Conservation (phyloP, 352 stramenopile genomes). For the Pythium apleroticum region DNA sequence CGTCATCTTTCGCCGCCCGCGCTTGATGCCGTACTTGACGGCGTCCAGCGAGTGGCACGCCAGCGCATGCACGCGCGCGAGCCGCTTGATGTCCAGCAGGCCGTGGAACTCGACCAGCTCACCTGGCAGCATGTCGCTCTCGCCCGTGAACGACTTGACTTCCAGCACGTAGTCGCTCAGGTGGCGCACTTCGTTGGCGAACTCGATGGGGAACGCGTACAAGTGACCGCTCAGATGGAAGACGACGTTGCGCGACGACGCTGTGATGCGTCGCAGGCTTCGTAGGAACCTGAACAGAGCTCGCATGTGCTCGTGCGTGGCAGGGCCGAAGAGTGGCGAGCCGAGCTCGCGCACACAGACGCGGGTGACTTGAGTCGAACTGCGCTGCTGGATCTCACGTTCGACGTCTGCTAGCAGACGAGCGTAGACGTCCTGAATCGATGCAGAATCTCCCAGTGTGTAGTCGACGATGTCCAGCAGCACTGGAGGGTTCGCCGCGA, state of each 20-base stretch:
- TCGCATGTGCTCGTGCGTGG: slow-evolving; percentile 39
- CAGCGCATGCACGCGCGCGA: slow-evolving; percentile 57
- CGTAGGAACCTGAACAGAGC: slow-evolving; percentile 44
- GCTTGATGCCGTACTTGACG: slow-evolving; percentile 61
- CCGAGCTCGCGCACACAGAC: slow-evolving; percentile 46
- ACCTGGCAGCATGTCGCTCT: slow-evolving; percentile 50
- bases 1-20: slow-evolving; percentile 68
- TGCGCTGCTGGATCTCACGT: slow-evolving; percentile 21
- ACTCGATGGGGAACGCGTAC: slow-evolving; percentile 28
- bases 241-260: slow-evolving; percentile 19
- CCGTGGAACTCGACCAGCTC: slow-evolving; percentile 68
- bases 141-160: slow-evolving; percentile 55
- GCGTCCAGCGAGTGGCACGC: slow-evolving; percentile 54
- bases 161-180: slow-evolving; percentile 60
- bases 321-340: slow-evolving; percentile 38
- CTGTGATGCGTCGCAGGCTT: slow-evolving; percentile 31
- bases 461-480: slow-evolving; percentile 27
- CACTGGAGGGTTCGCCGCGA: slow-evolving; percentile 41
- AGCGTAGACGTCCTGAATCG: slow-evolving; percentile 30
- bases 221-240: slow-evolving; percentile 36
- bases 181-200: slow-evolving; percentile 51
- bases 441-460: background rate
- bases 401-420: slow-evolving; percentile 31
- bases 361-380: slow-evolving; percentile 36
- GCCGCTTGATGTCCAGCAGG: slow-evolving; percentile 51